Conservation (phyloP, 345 rosid species). For the Zanthoxylum bungeanum region DNA sequence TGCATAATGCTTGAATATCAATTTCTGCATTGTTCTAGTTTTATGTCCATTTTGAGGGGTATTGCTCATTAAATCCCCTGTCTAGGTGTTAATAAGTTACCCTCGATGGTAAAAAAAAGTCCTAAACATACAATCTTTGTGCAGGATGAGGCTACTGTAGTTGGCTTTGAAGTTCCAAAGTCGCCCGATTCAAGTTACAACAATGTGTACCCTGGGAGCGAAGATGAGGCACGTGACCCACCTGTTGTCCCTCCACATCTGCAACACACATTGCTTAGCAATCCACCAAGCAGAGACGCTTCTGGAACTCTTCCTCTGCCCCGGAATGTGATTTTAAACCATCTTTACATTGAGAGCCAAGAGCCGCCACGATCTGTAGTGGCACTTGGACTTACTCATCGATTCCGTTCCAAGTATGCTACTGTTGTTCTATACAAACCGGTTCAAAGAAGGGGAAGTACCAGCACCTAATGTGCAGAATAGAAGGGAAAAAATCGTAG, state of each 20-base stretch:
- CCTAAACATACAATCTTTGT: constrained; percentile 14
- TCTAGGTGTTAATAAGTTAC: too few species aligned
- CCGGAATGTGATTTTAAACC: constrained; percentile 71
- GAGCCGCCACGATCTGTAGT: constrained; percentile 85
- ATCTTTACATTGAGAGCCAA: constrained; percentile 84
- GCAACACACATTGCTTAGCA: constrained; percentile 56
- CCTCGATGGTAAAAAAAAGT: too few species aligned
- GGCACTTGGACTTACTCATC: constrained; percentile 92
- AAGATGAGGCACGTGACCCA: constrained; percentile 90
- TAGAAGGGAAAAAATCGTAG: constrained; percentile 3
- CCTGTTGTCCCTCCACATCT: constrained; percentile 83
- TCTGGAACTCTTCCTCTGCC: constrained; percentile 53
- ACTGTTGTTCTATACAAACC: constrained; percentile 95
- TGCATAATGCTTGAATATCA: too few species aligned
- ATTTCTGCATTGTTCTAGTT: too few species aligned
- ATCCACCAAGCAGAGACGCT: constrained; percentile 44
- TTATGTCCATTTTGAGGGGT: too few species aligned
- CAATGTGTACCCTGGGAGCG: constrained; percentile 51
- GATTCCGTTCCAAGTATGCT: constrained; percentile 81
- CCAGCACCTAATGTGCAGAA: constrained; percentile 40
- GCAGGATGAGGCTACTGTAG: constrained; percentile 78
- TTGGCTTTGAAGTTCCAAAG: constrained; percentile 81
- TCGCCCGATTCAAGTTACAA: constrained; percentile 96
- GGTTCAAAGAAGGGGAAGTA: constrained; percentile 61
- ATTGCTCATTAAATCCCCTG: too few species aligned